phyloP scores from a whole-genome alignment of 1,284 basidiomycete genomes.

The Trichosporon faecale region DNA sequence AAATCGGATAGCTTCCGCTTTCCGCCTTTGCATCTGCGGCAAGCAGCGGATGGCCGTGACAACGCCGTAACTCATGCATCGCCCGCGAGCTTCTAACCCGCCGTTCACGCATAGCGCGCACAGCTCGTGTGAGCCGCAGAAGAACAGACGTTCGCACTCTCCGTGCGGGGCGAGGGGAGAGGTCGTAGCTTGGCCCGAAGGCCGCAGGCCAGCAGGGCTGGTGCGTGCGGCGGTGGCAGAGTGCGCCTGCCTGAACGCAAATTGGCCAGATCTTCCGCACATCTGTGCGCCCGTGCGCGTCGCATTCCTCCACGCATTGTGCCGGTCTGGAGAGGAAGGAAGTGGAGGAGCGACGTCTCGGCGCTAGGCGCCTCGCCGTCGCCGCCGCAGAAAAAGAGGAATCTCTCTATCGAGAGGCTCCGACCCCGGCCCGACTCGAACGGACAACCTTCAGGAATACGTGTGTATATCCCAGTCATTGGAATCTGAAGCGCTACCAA shows the following conservation, averaged over 20 bases:
- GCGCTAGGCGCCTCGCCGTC: too few species aligned
- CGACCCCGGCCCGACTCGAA: conserved; percentile 11
- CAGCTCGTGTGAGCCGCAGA: too few species aligned
- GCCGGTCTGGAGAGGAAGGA: too few species aligned
- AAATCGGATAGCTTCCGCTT: conserved; percentile 5
- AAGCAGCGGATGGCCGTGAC: neutral
- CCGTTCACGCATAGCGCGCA: neutral
- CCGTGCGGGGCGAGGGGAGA: neutral
- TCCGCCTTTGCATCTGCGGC: neutral
- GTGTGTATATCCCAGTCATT: conserved; percentile 9
- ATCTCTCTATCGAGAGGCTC: conserved; percentile 12
- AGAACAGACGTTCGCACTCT: neutral
- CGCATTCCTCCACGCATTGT: too few species aligned
- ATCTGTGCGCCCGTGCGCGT: too few species aligned
- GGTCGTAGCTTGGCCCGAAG: neutral
- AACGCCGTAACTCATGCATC: neutral
- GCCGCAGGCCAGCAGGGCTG: too few species aligned
- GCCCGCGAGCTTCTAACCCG: neutral
- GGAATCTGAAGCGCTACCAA: conserved; percentile 12
- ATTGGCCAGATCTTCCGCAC: too few species aligned
- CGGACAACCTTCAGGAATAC: conserved; percentile 12
- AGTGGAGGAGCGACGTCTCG: too few species aligned
- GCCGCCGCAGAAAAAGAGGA: conserved; percentile 11
- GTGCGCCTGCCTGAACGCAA: too few species aligned
- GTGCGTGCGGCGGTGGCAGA: too few species aligned